Conservation (phyloP, 2,329 filamentous ascomycete genomes). For the Geosmithia flava region DNA sequence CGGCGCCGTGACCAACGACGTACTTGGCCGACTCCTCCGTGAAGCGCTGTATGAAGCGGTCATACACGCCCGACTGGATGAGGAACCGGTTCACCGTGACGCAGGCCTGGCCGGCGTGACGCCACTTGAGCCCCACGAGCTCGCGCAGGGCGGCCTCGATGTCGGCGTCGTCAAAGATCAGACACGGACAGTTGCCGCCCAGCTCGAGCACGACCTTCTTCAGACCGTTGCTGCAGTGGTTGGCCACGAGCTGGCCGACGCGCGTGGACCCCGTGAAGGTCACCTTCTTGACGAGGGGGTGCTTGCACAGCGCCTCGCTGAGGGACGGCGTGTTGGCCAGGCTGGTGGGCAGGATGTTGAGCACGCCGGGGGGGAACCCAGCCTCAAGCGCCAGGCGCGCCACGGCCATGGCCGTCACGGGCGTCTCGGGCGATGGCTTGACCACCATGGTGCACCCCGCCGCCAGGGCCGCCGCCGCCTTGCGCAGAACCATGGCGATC, state of each 20-base stretch:
- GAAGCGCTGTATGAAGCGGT: conserved; percentile 2
- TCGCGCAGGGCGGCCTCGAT: conserved; percentile 49
- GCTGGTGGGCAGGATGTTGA: conserved; percentile 52
- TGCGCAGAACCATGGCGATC: conserved; percentile 34
- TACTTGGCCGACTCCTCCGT: conserved; percentile 1
- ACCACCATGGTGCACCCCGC: conserved; percentile 67
- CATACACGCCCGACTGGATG: conserved; percentile 26
- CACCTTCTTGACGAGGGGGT: conserved; percentile 59
- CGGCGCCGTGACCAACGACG: conserved; percentile 41
- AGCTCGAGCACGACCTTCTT: conserved; percentile 57
- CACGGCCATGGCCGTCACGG: conserved; percentile 54
- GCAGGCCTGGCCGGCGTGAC: conserved; percentile 46
- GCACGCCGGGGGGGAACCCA: conserved; percentile 62
- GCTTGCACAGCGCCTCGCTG: conserved; percentile 53
- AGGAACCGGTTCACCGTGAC: conserved; percentile 38
- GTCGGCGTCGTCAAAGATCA: conserved; percentile 55
- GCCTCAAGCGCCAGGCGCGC: conserved; percentile 52
- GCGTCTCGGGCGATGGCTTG: conserved; percentile 64
- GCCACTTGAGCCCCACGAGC: conserved; percentile 28
- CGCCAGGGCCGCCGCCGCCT: conserved; percentile 44
- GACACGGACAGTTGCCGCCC: conserved; percentile 54
- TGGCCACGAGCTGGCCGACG: conserved; percentile 58
- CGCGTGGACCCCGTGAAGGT: conserved; percentile 65
- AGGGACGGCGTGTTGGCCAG: conserved; percentile 51
- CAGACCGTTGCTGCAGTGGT: conserved; percentile 17